Base-by-base conservation (phyloP, 805 yeast species). In the Sporopachydermia quercuum region DNA sequence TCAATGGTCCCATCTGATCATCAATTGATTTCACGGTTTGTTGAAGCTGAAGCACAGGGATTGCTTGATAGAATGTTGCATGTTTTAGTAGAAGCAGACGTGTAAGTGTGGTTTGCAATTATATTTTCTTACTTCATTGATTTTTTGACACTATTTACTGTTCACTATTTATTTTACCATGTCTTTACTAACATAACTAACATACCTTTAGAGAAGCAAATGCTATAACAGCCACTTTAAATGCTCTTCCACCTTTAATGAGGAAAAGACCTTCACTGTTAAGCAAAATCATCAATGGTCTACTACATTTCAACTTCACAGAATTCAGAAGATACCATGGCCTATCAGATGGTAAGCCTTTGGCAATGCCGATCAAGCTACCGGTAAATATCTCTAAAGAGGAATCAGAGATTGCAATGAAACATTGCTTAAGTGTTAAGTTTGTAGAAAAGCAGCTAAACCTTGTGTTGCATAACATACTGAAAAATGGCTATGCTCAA, bases 41-140 rank as follows among this genome's bases (percentile, higher is more conserved):
- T 62, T 16, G 85, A 79, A 47, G 71, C 78, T 4, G 94, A 87
- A 53, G 79, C 87, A 0, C 70, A 68, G 40, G 76, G 68, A 3
- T 60, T 81, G 41, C 59, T 91, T 27, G 95, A 85, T 47, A 55
- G 74, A 27, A 54, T 89, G 19, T 60, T 85, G 37, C 61, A 64
- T 36, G 61, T 68, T 14, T 61, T 87, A 40, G 62, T 65, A 34
- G 75, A 68, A 23, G 80, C 74, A 39, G 58, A 66, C n/a, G 52
- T 74, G 47, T 57, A 69, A 44, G 30, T 23, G 8, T 8, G 13
- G 8, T 23, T 23, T 23, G 30, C 8, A n/a, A 23, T 23, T 23
- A 8, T 23, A 23, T 23, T 23, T 23, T 8, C n/a, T 8, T 23
- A 8, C n/a, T 23, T n/a, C 30, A 23, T 23, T n/a, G n/a, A 8